phyloP scores from a whole-genome alignment of 768 basidiomycete species.

The Floccularia luteovirens region DNA sequence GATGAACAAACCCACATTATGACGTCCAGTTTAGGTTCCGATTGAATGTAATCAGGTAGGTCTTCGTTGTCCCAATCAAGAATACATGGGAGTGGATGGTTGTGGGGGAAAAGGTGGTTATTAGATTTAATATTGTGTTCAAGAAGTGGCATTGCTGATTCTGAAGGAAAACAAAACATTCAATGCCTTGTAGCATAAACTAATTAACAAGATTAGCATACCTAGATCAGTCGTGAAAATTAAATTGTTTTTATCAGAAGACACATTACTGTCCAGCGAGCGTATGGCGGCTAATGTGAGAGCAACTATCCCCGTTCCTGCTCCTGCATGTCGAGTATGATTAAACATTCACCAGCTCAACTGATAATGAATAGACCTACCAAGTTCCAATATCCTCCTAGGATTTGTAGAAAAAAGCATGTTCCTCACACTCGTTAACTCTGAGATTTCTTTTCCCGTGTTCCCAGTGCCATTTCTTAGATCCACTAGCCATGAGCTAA shows the following conservation, averaged over 20 bases:
- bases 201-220: conserved; percentile 23
- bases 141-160: conserved; percentile 75
- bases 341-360: conserved; percentile 1
- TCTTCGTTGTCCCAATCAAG: conserved; percentile 74
- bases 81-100: conserved; percentile 24
- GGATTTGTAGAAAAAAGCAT: conserved; percentile 30
- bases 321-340: conserved; percentile 47
- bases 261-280: conserved; percentile 14
- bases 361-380: conserved; percentile 26
- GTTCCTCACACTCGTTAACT: conserved; percentile 13
- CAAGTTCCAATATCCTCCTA: conserved; percentile 60
- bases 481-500: conserved; percentile 68
- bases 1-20: conserved; percentile 50
- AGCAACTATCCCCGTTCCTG: conserved; percentile 81
- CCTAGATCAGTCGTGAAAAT: conserved; percentile 62
- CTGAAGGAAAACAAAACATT: conserved; percentile 25
- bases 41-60: conserved; percentile 36
- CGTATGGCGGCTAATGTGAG: conserved; percentile 55
- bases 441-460: neutral
- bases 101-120: conserved; percentile 20
- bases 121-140: conserved; percentile 58
- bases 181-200: neutral
- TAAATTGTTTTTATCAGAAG: conserved; percentile 10
- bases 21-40: conserved; percentile 49
- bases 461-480: conserved; percentile 2